phyloP scores from a whole-genome alignment of 2,329 filamentous ascomycete genomes.

The Paraphoma chrysanthemicola region DNA sequence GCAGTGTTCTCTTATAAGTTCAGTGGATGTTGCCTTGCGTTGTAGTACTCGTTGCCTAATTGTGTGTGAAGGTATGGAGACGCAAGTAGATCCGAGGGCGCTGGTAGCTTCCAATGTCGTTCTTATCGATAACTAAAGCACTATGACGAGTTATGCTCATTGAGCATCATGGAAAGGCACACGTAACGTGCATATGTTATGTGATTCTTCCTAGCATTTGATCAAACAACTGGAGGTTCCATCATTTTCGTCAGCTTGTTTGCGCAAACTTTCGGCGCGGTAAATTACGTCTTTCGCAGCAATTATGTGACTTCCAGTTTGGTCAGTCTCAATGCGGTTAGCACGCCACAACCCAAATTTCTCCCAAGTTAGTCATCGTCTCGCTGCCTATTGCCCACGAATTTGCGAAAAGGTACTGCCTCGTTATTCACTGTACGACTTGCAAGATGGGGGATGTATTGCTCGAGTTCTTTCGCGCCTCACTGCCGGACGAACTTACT shows the following conservation, averaged over 20 bases:
- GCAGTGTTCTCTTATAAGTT: not conserved
- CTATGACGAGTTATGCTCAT: too few relatives aligned
- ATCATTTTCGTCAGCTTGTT: too few relatives aligned
- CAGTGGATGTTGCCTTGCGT: not conserved
- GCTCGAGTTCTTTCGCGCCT: conserved; percentile 48
- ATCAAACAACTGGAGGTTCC: too few relatives aligned
- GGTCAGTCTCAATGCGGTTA: conserved; percentile 24
- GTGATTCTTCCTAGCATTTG: too few relatives aligned
- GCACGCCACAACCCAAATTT: conserved; percentile 37
- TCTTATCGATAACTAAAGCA: too few relatives aligned
- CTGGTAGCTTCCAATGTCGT: too few relatives aligned
- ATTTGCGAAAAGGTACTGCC: conserved; percentile 21
- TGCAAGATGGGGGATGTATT: conserved; percentile 52
- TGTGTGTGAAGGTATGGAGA: not conserved
- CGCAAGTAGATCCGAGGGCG: not conserved
- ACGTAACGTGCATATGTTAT: too few relatives aligned
- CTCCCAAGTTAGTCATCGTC: conserved; percentile 38
- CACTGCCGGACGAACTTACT: conserved; percentile 52
- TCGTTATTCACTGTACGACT: conserved; percentile 9
- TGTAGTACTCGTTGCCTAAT: not conserved
- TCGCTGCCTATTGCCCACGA: conserved; percentile 24
- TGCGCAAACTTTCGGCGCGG: too few relatives aligned
- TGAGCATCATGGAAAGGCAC: too few relatives aligned
- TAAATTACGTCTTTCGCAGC: too few relatives aligned
- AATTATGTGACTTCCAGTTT: too few relatives aligned